phyloP scores from a whole-genome alignment of 2,329 filamentous ascomycete species.

The Aspergillus thermomutatus region DNA sequence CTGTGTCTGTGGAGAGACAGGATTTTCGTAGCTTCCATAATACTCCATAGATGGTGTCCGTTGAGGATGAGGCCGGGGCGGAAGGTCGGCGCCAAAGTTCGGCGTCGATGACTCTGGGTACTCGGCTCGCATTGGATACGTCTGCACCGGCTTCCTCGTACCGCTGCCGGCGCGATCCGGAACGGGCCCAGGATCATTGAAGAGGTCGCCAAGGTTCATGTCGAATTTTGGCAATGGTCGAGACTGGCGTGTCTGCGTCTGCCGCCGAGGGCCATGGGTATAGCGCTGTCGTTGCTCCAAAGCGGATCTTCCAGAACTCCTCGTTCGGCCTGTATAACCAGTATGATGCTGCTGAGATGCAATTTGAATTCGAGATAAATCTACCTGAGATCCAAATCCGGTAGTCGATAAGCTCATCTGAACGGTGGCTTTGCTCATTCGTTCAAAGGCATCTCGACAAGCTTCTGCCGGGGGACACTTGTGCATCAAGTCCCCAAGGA shows the following conservation, averaged over 20 bases:
- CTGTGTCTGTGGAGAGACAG: conserved; percentile 29
- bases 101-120: conserved; percentile 22
- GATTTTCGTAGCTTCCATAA: conserved; percentile 33
- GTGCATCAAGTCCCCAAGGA: conserved; percentile 85
- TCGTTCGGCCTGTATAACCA: conserved; percentile 9
- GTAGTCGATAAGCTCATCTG: conserved; percentile 90
- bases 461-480: conserved; percentile 95
- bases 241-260: conserved; percentile 33
- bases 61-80: conserved; percentile 21
- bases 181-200: conserved; percentile 43
- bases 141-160: conserved; percentile 24
- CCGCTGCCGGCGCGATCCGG: conserved; percentile 33
- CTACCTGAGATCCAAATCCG: conserved; percentile 62
- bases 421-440: conserved; percentile 91
- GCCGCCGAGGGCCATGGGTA: conserved; percentile 28
- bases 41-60: conserved; percentile 32
- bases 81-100: conserved; percentile 21
- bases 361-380: conserved; percentile 22
- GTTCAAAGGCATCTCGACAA: conserved; percentile 89
- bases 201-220: conserved; percentile 53
- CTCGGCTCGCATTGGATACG: conserved; percentile 20
- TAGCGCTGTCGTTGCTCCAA: conserved; percentile 21
- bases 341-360: conserved; percentile 13
- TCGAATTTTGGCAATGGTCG: conserved; percentile 56
- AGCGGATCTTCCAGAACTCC: conserved; percentile 7